Conservation (phyloP, 73 alveolate species). For the Symbiodinium natans region DNA sequence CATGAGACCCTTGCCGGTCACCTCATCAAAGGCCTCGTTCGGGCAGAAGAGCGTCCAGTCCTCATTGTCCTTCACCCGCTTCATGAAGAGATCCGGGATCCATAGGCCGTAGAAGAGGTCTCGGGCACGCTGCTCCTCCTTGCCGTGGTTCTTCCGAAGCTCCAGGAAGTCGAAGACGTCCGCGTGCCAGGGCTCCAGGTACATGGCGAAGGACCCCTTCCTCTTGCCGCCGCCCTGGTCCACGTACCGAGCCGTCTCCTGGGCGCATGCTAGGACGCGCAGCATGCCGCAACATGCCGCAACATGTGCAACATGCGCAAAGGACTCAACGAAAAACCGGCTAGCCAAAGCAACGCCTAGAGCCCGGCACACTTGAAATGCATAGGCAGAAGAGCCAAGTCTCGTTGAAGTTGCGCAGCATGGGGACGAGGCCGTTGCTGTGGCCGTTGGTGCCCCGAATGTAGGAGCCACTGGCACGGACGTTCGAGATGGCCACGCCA, state of each 20-base stretch:
- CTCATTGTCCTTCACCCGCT: constrained; percentile 97
- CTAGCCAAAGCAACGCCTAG: no score
- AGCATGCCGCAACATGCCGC: no score
- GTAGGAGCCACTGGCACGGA: constrained; percentile 97
- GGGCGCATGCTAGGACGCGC: no score
- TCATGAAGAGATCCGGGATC: constrained; percentile 98
- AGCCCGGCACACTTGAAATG: no score
- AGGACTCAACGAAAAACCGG: no score
- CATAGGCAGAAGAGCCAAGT: no score
- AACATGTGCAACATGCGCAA: constrained; percentile 98
- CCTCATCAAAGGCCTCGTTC: constrained; percentile 95
- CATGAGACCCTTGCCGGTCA: constrained; percentile 52
- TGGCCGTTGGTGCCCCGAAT: constrained; percentile 98
- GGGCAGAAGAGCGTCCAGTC: constrained; percentile 99
- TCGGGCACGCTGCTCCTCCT: constrained; percentile 97
- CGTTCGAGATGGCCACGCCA: constrained; percentile 97
- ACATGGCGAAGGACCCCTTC: constrained; percentile 99
- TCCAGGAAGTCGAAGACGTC: constrained; percentile 97
- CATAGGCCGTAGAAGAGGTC: constrained; percentile 98
- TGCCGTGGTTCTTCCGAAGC: constrained; percentile 98
- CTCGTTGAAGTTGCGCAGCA: constrained; percentile 98
- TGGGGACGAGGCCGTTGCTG: constrained; percentile 98
- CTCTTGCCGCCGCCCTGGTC: constrained; percentile 98
- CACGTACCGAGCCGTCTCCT: constrained; percentile 97
- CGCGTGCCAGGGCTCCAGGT: constrained; percentile 99